Evolutionary conservation across 306 rosid species (phyloP), one percentile per base, ranked within the genome.

Genomic region (Myrica gale): DNA sequence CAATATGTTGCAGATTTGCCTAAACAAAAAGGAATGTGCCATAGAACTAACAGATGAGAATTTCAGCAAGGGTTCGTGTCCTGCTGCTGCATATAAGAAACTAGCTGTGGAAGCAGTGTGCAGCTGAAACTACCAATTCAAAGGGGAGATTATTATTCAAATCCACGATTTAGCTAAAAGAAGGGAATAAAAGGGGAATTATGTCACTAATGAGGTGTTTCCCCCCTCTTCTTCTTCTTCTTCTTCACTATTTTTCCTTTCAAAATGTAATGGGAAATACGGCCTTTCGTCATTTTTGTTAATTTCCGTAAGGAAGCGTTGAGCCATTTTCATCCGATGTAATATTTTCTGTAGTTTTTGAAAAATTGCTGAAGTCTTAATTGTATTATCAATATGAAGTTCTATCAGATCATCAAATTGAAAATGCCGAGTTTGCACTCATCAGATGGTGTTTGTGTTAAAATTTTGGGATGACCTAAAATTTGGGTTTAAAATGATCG

Each of bases 41-140:
- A 54, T 91, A 74, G 85, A 85, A 76, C 39, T 90, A 80, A 81
- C 62, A 54, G 89, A 81, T 76, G 90, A 86, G 74, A 88, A 82
- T 51, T 91, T 90, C 83, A 78, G 80, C 8, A 79, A 39, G 76
- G 78, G 78, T 81, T 61, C 82, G 82, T 90, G 96, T 69, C 66
- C 80, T 23, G 78, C 74, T 54, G 80, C 74, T 67, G 74, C 85
- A 26, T 26, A 26, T 3, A 86, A 83, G 89, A 94, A 87, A 86
- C 92, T 91, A 77, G 98, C 96, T 6, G 93, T 89, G 57, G 93
- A 94, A 86, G 95, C 89, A 2, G 79, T 81, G 15, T 94, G 96
- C 82, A 83, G 85, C 82, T 90, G 88, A 87, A 70, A 58, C 53
- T 71, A n/a, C 42, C 43, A 7, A 16, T 45, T 50, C 67, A n/a